Conservation (phyloP, 305 asterid species). For the Solanum hybrid region DNA sequence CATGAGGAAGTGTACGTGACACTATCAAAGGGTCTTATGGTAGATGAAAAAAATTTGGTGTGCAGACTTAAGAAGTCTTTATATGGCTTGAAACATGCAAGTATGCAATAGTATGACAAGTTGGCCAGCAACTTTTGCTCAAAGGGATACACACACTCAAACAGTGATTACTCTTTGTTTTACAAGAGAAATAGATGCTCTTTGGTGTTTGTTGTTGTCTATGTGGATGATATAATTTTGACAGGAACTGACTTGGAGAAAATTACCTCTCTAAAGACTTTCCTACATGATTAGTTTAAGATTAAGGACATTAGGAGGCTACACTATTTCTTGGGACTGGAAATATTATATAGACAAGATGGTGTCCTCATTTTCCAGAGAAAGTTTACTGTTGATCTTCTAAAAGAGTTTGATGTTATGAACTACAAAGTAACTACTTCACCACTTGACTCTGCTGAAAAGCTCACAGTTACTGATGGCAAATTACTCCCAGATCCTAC, state of each 20-base stretch:
- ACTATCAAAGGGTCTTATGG: too few relatives aligned
- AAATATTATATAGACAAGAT: too few relatives aligned
- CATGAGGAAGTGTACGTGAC: neutral
- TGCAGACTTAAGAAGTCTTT: neutral
- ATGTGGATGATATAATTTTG: neutral
- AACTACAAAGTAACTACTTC: neutral
- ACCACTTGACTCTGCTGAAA: neutral
- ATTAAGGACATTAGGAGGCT: neutral
- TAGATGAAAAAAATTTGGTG: neutral
- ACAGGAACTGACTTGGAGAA: neutral
- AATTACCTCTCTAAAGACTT: neutral
- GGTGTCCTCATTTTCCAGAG: neutral
- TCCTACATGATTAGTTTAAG: neutral
- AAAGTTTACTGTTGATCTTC: neutral
- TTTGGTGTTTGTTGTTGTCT: neutral
- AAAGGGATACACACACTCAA: neutral
- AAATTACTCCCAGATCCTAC: neutral
- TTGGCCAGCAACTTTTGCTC: neutral
- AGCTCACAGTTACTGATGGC: neutral
- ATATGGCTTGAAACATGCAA: neutral
- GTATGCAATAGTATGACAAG: neutral
- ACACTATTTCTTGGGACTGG: neutral
- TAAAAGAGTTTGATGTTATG: neutral
- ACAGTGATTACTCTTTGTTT: neutral
- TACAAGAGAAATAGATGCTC: neutral